Evolutionary conservation across 1,139 yeast species (phyloP).

Genomic region (Lodderomyces metapsilosis): DNA sequence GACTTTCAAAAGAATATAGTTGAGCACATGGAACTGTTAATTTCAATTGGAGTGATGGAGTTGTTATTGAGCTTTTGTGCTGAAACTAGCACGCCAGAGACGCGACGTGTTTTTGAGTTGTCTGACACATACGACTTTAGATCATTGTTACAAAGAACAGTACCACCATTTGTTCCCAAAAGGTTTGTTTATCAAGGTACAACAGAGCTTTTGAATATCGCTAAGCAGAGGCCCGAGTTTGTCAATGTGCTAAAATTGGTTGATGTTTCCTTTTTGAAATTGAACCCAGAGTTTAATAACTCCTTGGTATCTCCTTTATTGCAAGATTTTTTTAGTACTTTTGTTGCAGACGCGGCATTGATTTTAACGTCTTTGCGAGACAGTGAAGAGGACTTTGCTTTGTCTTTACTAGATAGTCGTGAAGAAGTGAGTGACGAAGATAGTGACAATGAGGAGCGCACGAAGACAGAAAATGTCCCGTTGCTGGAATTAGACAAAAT

Average conservation of each 20-base stretch:
- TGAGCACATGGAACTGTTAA: constrained; percentile 36
- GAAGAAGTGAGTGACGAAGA: constrained; percentile 20
- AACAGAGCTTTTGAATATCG: constrained; percentile 23
- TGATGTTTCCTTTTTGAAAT: constrained; percentile 19
- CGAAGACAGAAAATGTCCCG: constrained; percentile 13
- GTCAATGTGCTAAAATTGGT: constrained; percentile 25
- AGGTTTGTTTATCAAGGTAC: constrained; percentile 32
- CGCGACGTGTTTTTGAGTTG: constrained; percentile 33
- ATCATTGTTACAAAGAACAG: constrained; percentile 61
- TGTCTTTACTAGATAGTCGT: constrained; percentile 40
- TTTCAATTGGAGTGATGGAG: constrained; percentile 73
- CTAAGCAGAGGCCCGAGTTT: constrained; percentile 22
- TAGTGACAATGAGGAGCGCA: constrained; percentile 8
- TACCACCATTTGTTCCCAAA: constrained; percentile 53
- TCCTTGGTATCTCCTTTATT: constrained; percentile 41
- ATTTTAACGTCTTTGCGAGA: constrained; percentile 77
- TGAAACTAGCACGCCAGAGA: constrained; percentile 50
- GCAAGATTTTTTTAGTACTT: constrained; percentile 55
- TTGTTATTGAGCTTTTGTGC: constrained; percentile 69
- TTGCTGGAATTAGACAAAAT: constrained; percentile 50
- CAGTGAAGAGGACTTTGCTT: constrained; percentile 78
- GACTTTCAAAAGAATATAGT: constrained; percentile 48
- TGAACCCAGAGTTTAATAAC: constrained; percentile 28
- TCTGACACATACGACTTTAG: constrained; percentile 62
- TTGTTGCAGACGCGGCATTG: constrained; percentile 74